Conservation (phyloP, 129 eudicot species). For the Dittrichia graveolens region DNA sequence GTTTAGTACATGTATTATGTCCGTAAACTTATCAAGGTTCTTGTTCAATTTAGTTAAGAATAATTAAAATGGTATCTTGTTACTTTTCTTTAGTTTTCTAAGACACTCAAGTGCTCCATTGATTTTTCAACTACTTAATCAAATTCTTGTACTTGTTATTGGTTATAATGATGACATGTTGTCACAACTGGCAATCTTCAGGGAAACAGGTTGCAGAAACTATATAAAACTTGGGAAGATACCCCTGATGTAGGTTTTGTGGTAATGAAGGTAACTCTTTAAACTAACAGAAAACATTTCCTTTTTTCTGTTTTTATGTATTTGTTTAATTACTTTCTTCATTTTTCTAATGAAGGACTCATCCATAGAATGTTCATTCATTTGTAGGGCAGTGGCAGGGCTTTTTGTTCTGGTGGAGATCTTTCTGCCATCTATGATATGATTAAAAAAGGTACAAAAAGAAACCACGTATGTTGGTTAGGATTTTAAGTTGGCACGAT, state of each 20-base stretch:
- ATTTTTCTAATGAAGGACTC: background rate
- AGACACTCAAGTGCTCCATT: conserved; percentile 5
- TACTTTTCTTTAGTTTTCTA: background rate
- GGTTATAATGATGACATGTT: conserved; percentile 8
- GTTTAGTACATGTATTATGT: background rate
- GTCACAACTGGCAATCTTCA: conserved; percentile 23
- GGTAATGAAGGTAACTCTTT: conserved; percentile 61
- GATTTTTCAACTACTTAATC: background rate
- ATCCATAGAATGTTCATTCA: conserved; percentile 3
- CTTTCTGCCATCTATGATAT: conserved; percentile 52
- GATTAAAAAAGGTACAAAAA: conserved; percentile 48
- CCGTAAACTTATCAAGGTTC: too few relatives aligned
- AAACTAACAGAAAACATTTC: conserved; percentile 1
- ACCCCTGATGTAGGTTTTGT: conserved; percentile 69
- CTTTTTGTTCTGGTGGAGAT: conserved; percentile 87
- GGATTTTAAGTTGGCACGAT: background rate
- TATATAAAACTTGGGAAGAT: conserved; percentile 78
- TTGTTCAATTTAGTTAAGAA: background rate
- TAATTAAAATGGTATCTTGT: background rate
- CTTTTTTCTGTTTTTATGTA: background rate
- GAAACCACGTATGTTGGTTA: background rate
- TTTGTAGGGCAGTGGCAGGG: conserved; percentile 82
- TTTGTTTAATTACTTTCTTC: conserved; percentile 9
- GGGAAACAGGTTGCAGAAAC: conserved; percentile 61
- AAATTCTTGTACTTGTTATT: background rate